Evolutionary conservation across 2,329 filamentous ascomycete genomes (phyloP).

Genomic region (Dactylellina drechsleri): DNA sequence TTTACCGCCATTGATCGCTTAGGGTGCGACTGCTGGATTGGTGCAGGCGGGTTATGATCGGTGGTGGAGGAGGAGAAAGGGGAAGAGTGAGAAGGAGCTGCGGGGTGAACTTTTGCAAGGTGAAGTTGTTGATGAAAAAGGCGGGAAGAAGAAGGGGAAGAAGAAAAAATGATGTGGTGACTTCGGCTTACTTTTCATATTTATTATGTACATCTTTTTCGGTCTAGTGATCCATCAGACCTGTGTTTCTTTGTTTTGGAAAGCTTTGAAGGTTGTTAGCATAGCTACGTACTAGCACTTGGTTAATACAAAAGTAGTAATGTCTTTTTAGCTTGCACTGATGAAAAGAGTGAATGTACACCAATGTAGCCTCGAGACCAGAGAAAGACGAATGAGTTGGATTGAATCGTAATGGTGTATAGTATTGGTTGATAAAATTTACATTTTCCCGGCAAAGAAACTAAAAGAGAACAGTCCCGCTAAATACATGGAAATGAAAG

Average conservation of each 20-base stretch:
- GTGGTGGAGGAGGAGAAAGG: background rate
- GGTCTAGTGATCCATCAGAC: background rate
- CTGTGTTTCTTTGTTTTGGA: background rate
- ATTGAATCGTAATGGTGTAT: background rate
- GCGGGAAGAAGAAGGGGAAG: conserved; percentile 5
- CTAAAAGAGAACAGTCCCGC: too few species aligned
- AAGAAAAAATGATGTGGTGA: background rate
- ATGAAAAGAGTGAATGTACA: too few species aligned
- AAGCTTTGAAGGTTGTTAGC: too few species aligned
- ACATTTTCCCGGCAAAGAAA: background rate
- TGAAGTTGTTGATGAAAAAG: background rate
- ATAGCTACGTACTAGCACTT: background rate
- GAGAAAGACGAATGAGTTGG: too few species aligned
- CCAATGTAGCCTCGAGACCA: too few species aligned
- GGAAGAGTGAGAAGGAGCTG: background rate
- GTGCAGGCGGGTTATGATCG: background rate
- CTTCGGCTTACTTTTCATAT: background rate
- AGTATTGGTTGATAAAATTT: conserved; percentile 10
- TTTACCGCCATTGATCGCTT: conserved; percentile 80
- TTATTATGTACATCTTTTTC: background rate
- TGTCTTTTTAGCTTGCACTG: background rate
- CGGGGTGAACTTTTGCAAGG: background rate
- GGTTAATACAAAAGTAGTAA: conserved; percentile 22
- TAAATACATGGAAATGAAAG: conserved; percentile 1
- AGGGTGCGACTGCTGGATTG: conserved; percentile 13